Conservation (phyloP, 2,329 filamentous ascomycete genomes). For the Aspergillus candidus region DNA sequence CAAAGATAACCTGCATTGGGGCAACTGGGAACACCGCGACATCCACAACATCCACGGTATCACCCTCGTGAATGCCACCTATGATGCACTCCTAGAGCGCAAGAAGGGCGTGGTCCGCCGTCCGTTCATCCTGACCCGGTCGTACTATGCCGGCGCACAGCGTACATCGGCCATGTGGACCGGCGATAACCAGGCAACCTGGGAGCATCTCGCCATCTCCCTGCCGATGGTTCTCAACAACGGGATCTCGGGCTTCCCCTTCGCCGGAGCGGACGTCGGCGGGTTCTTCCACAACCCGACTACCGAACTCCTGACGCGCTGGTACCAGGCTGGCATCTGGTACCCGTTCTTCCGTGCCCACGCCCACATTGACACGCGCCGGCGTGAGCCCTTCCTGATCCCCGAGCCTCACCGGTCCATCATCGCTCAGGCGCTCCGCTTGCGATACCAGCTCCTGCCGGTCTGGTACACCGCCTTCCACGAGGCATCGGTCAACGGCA, state of each 20-base stretch:
- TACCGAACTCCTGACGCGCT: slow-evolving; percentile 82
- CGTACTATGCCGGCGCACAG: slow-evolving; percentile 88
- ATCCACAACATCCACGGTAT: slow-evolving; percentile 93
- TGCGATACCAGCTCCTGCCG: slow-evolving; percentile 84
- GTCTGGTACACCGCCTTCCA: slow-evolving; percentile 98
- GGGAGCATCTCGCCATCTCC: slow-evolving; percentile 82
- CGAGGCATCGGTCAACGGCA: slow-evolving; percentile 73
- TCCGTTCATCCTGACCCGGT: slow-evolving; percentile 87
- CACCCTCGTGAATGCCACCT: slow-evolving; percentile 93
- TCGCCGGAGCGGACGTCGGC: slow-evolving; percentile 90
- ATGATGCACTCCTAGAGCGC: slow-evolving; percentile 72
- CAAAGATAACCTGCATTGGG: slow-evolving; percentile 91
- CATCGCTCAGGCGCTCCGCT: slow-evolving; percentile 77
- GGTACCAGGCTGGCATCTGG: slow-evolving; percentile 95
- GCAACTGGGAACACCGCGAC: slow-evolving; percentile 92
- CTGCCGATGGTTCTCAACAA: slow-evolving; percentile 92
- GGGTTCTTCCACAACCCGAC: slow-evolving; percentile 97
- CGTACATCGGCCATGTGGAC: slow-evolving; percentile 96
- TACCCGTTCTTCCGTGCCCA: slow-evolving; percentile 98
- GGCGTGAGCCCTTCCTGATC: slow-evolving; percentile 84
- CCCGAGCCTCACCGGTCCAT: slow-evolving; percentile 80
- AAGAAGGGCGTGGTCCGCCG: slow-evolving; percentile 79
- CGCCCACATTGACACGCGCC: slow-evolving; percentile 91
- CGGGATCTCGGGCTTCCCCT: slow-evolving; percentile 88
- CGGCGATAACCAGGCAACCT: slow-evolving; percentile 90